A percentile compares a stretch with the other conserved stretches of the same genome.
These are phyloP conservation scores for Thraustotheca clavata DNA, from an alignment of 352 stramenopile genomes.

Conservation along the genomic window DNA sequence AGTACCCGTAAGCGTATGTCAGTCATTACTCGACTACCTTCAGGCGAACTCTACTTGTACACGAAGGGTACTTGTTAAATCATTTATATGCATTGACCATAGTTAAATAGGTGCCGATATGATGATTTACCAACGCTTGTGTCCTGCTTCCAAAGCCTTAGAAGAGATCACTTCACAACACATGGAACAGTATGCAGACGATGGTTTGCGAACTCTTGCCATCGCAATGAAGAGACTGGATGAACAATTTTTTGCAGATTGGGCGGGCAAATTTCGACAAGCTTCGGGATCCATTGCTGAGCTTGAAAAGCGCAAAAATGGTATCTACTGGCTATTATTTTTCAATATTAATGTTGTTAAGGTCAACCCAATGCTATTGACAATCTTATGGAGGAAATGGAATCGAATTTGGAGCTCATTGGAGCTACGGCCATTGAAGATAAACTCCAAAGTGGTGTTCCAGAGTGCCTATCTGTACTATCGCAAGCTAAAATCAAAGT, in stretches of 20 bases:
- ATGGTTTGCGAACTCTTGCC: constrained; percentile 77
- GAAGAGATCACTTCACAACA: constrained; percentile 60
- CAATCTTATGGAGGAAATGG: constrained; percentile 74
- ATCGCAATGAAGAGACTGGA: constrained; percentile 63
- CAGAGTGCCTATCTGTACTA: constrained; percentile 71
- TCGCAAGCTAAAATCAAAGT: constrained; percentile 77
- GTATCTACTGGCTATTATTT: neutral
- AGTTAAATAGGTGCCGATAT: too few species aligned
- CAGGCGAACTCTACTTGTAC: constrained; percentile 52
- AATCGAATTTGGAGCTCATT: constrained; percentile 71
- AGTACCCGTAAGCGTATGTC: constrained; percentile 74
- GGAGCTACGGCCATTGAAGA: constrained; percentile 90
- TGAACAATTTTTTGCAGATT: constrained; percentile 60
- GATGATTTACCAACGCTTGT: constrained; percentile 83
- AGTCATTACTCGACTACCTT: constrained; percentile 48
- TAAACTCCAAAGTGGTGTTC: constrained; percentile 87
- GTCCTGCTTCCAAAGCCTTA: constrained; percentile 35
- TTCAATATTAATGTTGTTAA: neutral
- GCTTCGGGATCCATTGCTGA: constrained; percentile 54
- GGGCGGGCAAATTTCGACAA: constrained; percentile 65
- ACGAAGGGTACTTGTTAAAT: too few species aligned
- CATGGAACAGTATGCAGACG: constrained; percentile 76
- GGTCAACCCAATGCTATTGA: constrained; percentile 66
- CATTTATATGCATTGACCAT: too few species aligned
- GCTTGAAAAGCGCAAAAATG: constrained; percentile 74